Percentiles rank a stretch among this genome's conserved stretches.
These are phyloP conservation scores for Vigna hirtella DNA, from an alignment of 306 rosid species.

Conservation along the genomic window DNA sequence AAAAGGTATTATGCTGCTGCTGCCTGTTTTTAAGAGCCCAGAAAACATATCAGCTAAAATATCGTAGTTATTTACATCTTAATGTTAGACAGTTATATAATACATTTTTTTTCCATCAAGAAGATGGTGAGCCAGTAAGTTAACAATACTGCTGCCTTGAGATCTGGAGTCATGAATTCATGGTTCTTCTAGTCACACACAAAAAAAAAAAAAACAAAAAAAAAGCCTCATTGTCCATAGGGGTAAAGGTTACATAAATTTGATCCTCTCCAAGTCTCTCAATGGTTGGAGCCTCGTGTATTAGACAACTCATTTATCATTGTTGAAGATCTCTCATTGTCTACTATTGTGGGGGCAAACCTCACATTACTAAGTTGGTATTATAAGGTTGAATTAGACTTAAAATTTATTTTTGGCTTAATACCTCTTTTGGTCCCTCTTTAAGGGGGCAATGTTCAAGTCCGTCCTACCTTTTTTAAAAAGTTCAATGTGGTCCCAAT, in stretches of 20 bases:
- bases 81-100: background rate
- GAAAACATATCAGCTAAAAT: constrained; percentile 18
- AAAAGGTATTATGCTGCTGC: constrained; percentile 9
- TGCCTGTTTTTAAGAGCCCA: background rate
- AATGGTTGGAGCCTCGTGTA: background rate
- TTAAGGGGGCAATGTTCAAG: no score
- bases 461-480: no score
- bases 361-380: no score
- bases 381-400: no score
- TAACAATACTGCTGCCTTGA: background rate
- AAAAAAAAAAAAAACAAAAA: no score
- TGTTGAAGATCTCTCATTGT: no score
- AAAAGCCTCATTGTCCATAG: background rate
- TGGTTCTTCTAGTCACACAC: background rate
- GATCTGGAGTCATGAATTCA: background rate
- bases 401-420: no score
- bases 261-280: background rate
- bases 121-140: constrained; percentile 8
- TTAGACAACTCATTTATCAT: background rate
- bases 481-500: no score
- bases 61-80: background rate
- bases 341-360: no score
- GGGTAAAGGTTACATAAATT: background rate
- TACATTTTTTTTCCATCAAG: constrained; percentile 20
- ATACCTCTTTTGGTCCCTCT: no score